phyloP scores from a whole-genome alignment of 768 basidiomycete species.

The Leccinum barrowsii region DNA sequence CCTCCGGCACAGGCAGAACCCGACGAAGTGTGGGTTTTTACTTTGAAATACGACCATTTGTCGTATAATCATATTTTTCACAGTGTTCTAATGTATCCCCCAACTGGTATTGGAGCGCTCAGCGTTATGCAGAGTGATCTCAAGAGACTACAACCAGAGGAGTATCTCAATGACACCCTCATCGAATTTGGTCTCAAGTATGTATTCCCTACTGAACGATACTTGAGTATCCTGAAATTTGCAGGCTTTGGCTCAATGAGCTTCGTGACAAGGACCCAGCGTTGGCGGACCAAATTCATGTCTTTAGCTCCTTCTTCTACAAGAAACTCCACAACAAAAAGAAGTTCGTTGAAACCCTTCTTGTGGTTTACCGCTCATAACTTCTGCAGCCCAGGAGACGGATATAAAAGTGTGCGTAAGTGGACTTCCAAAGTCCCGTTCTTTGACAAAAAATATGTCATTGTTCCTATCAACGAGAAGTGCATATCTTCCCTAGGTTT shows the following conservation, averaged over 20 bases:
- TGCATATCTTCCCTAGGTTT: slow-evolving; percentile 34
- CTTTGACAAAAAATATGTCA: slow-evolving; percentile 88
- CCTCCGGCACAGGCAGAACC: slow-evolving; percentile 36
- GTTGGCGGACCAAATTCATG: slow-evolving; percentile 70
- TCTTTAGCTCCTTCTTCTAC: slow-evolving; percentile 98
- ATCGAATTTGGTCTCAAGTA: slow-evolving; percentile 96
- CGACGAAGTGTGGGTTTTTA: slow-evolving; percentile 56
- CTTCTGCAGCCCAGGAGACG: slow-evolving; percentile 46
- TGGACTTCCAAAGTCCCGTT: slow-evolving; percentile 91
- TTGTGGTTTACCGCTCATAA: slow-evolving; percentile 10
- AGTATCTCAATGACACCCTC: slow-evolving; percentile 93
- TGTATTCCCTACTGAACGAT: slow-evolving; percentile 24
- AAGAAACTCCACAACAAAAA: slow-evolving; percentile 75
- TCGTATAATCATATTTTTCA: slow-evolving; percentile 3
- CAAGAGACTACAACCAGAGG: slow-evolving; percentile 66
- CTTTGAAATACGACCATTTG: neutral
- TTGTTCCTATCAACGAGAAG: slow-evolving; percentile 98
- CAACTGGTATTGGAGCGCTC: slow-evolving; percentile 65
- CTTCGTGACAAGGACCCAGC: slow-evolving; percentile 53
- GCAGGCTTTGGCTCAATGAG: slow-evolving; percentile 67
- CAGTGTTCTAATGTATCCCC: slow-evolving; percentile 79
- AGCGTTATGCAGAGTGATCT: slow-evolving; percentile 80
- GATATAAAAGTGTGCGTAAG: slow-evolving; percentile 83
- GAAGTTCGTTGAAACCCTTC: slow-evolving; percentile 38
- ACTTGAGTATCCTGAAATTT: slow-evolving; percentile 3